Base-by-base conservation (phyloP, 805 yeast genomes). In the Kuraishia borneana region DNA sequence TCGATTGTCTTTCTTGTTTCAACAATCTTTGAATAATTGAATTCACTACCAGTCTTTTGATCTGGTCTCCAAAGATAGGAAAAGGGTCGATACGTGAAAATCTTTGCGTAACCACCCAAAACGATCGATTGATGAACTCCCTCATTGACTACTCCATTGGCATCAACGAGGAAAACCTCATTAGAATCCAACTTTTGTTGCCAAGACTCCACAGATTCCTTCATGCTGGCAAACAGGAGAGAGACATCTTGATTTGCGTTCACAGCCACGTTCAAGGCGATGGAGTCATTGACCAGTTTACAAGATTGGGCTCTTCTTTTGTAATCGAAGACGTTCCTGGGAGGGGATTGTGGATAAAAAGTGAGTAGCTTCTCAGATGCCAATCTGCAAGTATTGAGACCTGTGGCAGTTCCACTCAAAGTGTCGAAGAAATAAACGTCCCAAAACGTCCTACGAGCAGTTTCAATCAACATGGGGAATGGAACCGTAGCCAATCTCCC, bases 1-100 rank as follows among this genome's bases (percentile, higher is more conserved):
- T 66, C 73, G 16, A 70, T 69, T 1, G 75, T 68, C 41, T 68
- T 68, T 41, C 73, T 55, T 0, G 76, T 70, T 40, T 68, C 76
- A 25, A 69, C 61, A 21, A 66, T 61, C 39, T 68, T 66, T n/a
- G n/a, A n/a, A n/a, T n/a, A n/a, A n/a, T n/a, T n/a, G n/a, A n/a
- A n/a, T n/a, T n/a, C n/a, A n/a, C n/a, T n/a, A 35, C 65, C 51
- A 1, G 72, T 56, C 23, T 21, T 21, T 10, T 10, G 9, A 12
- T 31, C 34, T 1, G 67, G 60, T 44, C 69, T 61, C 73, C 73
- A 70, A 3, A 69, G 50, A 44, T 60, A 68, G 7, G 75, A 68
- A 36, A 70, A 59, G 2, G 76, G 76, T 37, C 76, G 47, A 46
- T 70, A 73, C 3, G 70, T 65, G 41, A 69, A 70, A n/a, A 70